Conservation (phyloP, 2,329 filamentous ascomycete species). For the Atkinsonella texensis region DNA sequence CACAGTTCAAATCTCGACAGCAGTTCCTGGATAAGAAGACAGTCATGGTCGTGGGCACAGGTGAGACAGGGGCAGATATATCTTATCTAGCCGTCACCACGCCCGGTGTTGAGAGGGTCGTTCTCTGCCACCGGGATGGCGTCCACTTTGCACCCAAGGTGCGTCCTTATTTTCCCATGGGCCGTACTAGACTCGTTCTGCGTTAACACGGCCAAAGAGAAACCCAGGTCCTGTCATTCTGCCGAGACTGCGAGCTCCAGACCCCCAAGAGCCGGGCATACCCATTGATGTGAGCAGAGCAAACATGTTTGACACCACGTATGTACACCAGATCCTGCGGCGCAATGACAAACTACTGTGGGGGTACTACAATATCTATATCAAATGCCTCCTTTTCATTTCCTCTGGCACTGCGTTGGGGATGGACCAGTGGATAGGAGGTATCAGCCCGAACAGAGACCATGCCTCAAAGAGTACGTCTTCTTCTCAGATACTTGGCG, state of each 20-base stretch:
- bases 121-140: conserved; percentile 30
- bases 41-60: conserved; percentile 29
- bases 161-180: neutral
- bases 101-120: conserved; percentile 22
- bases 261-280: conserved; percentile 18
- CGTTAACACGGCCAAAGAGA: conserved; percentile 4
- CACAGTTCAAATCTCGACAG: conserved; percentile 25
- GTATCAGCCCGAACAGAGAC: conserved; percentile 20
- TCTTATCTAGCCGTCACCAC: conserved; percentile 30
- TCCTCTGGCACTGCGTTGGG: conserved; percentile 25
- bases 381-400: conserved; percentile 21
- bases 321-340: conserved; percentile 28
- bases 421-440: conserved; percentile 30
- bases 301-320: conserved; percentile 33
- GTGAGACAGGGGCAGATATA: conserved; percentile 32
- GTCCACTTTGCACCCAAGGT: conserved; percentile 30
- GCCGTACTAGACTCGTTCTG: neutral
- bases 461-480: conserved; percentile 15
- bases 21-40: conserved; percentile 27
- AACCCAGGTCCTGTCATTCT: conserved; percentile 11
- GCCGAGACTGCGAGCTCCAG: conserved; percentile 8
- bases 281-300: conserved; percentile 29
- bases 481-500: neutral
- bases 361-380: conserved; percentile 29
- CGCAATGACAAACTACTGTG: conserved; percentile 23